A percentile compares a stretch with the other conserved stretches of the same genome.
Evolutionary conservation across 352 stramenopile genomes (phyloP).

Genomic region (Phytopythium montanum): DNA sequence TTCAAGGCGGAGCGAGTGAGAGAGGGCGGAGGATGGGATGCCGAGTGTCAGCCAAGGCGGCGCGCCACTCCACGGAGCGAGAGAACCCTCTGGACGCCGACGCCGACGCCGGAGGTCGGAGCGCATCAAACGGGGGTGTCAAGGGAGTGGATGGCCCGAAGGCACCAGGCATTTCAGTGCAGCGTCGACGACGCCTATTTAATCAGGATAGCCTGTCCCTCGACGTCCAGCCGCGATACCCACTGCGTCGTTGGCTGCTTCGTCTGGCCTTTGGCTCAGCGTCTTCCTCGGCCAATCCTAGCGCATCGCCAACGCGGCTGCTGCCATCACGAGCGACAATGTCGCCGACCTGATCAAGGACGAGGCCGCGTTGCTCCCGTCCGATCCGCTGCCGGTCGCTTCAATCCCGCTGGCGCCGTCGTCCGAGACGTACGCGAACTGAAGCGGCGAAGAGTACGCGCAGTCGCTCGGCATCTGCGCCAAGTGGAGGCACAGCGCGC

Average conservation of each 20-base stretch:
- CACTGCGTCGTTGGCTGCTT: neutral
- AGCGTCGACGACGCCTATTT: neutral
- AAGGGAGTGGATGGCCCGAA: neutral
- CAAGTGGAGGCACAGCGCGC: slow-evolving; percentile 6
- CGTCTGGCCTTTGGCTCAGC: neutral
- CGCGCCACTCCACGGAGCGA: neutral
- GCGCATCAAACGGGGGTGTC: neutral
- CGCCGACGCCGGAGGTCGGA: no score
- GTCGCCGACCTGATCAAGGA: neutral
- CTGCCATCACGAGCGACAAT: neutral
- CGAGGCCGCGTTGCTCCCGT: neutral
- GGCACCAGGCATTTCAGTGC: neutral
- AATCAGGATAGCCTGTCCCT: neutral
- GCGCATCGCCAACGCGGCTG: neutral
- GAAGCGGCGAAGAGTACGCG: slow-evolving; percentile 10
- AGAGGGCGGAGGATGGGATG: neutral
- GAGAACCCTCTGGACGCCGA: neutral
- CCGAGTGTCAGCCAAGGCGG: neutral
- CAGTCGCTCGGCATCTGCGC: slow-evolving; percentile 4
- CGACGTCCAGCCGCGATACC: neutral
- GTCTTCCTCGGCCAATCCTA: neutral
- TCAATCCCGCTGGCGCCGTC: slow-evolving; percentile 1
- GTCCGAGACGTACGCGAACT: slow-evolving; percentile 10
- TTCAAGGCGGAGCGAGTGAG: neutral
- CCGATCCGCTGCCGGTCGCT: neutral